Evolutionary conservation across 257 asterid genomes (phyloP), one percentile per base, ranked within the genome.

Genomic region (Capsicum chinense): DNA sequence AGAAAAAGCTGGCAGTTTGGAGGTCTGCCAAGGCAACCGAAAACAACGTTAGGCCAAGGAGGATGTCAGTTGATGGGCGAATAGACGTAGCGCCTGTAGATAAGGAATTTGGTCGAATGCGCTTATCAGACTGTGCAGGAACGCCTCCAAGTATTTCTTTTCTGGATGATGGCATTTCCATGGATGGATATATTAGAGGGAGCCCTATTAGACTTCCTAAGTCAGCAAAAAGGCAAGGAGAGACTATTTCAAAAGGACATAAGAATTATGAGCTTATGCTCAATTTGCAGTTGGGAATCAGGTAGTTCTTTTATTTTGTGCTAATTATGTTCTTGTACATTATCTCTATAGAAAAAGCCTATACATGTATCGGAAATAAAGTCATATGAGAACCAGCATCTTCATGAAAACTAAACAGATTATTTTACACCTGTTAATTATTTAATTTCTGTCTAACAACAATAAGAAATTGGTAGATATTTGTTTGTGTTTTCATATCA

Each of bases 1-100:
- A 82, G 83, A 80, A 80, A 52, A 82, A 82, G 68, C 54, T 82
- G 63, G 85, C 85, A 42, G 85, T 64, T 67, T 82, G 85, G 85
- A 82, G 78, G 62, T 66, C 85, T 44, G 80, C 80, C 47, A 82
- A 82, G 35, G 17, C 52, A 16, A 62, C 63, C 15, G 83, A 80
- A 58, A 80, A 48, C 35, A 26, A 52, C 54, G 48, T 73, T 70
- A 67, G 78, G 68, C 80, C 74, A 8, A 52, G 85, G 56, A 82
- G 85, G 78, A 82, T 82, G 85, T 82, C 85, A 44, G 85, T 73
- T 4, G 85, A 82, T 67, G 85, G 85, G 16, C 26, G 85, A 67
- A 35, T 82, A 50, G 85, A 82, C 5, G 85, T 80, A 14, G 80
- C 81, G 7, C 62, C 85, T 33, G 68, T 82, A 44, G 85, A 82